A percentile compares a stretch with the other conserved stretches of the same genome.
Evolutionary conservation across 306 rosid species (phyloP).

Genomic region (Hippophae tibetana): DNA sequence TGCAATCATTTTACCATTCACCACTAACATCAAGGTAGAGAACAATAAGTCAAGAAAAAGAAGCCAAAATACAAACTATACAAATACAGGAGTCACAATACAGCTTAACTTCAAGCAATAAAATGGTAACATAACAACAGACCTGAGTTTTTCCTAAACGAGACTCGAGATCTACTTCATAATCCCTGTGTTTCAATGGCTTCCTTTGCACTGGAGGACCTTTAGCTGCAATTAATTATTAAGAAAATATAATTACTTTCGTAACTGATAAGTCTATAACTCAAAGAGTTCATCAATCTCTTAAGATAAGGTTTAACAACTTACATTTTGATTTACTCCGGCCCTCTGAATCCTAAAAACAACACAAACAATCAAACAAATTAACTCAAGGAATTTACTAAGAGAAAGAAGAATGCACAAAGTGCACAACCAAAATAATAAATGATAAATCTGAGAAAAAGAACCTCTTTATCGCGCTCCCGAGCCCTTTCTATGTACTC

Average conservation of each 20-base stretch:
- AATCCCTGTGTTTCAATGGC: constrained; percentile 96
- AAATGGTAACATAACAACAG: background rate
- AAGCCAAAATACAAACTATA: background rate
- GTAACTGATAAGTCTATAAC: background rate
- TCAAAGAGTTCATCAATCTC: background rate
- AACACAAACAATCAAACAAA: too few species aligned
- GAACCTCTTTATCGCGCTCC: constrained; percentile 82
- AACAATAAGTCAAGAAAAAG: background rate
- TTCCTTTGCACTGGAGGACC: constrained; percentile 88
- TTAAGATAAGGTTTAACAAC: constrained; percentile 3
- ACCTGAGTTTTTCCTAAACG: constrained; percentile 97
- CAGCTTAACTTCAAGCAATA: background rate
- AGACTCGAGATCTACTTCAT: constrained; percentile 90
- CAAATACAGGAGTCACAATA: background rate
- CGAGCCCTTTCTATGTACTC: constrained; percentile 90
- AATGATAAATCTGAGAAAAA: background rate
- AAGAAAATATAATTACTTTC: too few species aligned
- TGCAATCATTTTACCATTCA: too few species aligned
- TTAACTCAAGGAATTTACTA: too few species aligned
- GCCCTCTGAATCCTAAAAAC: constrained; percentile 46
- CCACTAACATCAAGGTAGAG: background rate
- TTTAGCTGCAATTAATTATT: constrained; percentile 34
- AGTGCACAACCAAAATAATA: too few species aligned
- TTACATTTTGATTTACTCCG: constrained; percentile 62
- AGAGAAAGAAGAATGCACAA: too few species aligned